phyloP scores from a whole-genome alignment of 2,329 filamentous ascomycete species.

The Cephalotrichum gorgonifer region DNA sequence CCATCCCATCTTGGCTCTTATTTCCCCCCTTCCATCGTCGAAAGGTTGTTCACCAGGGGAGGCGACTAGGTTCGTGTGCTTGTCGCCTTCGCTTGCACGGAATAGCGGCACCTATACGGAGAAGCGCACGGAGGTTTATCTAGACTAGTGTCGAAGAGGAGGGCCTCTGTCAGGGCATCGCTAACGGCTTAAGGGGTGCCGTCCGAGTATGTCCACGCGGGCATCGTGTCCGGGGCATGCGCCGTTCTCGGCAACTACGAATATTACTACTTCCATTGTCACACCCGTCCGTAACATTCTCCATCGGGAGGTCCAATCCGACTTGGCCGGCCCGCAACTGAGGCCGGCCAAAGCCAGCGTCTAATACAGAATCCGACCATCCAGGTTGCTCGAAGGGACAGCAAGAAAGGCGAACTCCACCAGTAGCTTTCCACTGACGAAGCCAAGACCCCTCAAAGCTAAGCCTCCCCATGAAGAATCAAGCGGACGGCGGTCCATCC shows the following conservation, averaged over 20 bases:
- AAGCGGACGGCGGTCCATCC: background rate
- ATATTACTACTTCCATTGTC: too few species aligned
- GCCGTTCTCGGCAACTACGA: too few species aligned
- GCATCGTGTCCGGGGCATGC: background rate
- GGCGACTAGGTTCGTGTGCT: background rate
- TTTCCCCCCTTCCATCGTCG: too few species aligned
- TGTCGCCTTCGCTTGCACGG: background rate
- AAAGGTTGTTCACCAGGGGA: background rate
- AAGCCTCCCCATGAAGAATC: background rate
- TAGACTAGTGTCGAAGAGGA: too few species aligned
- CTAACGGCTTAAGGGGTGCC: background rate
- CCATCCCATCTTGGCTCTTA: slow-evolving; percentile 4
- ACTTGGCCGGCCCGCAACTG: too few species aligned
- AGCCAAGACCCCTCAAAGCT: background rate
- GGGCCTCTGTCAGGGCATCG: background rate
- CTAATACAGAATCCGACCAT: background rate
- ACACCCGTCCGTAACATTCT: too few species aligned
- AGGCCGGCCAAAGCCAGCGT: too few species aligned
- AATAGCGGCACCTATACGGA: background rate
- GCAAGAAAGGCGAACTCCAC: too few species aligned
- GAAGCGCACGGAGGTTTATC: too few species aligned
- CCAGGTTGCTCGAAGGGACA: background rate
- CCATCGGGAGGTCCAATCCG: too few species aligned
- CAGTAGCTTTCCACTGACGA: too few species aligned
- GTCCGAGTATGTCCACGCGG: background rate